Evolutionary conservation across 257 asterid genomes (phyloP), one percentile per base, ranked within the genome.

Genomic region (Galeopsis tetrahit): DNA sequence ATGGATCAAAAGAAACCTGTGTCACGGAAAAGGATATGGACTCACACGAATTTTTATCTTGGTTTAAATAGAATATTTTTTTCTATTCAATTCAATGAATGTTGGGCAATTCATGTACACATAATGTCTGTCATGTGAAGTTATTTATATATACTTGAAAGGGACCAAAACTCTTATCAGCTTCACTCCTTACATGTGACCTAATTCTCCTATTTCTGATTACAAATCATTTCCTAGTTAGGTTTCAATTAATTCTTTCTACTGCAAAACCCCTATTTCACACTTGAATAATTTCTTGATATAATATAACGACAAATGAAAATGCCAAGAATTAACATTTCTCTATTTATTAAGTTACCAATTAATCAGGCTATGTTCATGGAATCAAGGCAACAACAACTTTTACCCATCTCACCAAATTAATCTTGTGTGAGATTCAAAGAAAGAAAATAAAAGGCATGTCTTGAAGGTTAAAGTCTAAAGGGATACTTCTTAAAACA

Each of bases 41-140:
- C 28, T 21, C 28, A 21, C 28, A 21, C 28, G 1, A 21, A 1
- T 21, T 21, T 21, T 21, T 21, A 21, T 21, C 28, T 21, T 21
- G 28, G 28, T 21, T 21, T 21, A 21, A 21, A 21, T 21, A 21
- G 28, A 21, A 21, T 21, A 21, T 21, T 21, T 21, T 21, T 21
- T 21, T 21, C 28, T 1, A 21, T 21, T 21, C 28, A 21, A 21
- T 21, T 21, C 28, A 21, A 21, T 21, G 28, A 21, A 21, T 21
- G 28, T 21, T 21, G 28, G 28, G 28, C 28, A 21, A 21, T 21
- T 21, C 28, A 21, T 21, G 6, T 52, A 56, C 63, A 72, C 17
- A 58, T 69, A 58, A 77, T 40, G 67, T 72, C 33, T 56, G 63
- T 65, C 80, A 66, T 58, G 80, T 76, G 80, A 65, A 65, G 17